Base-by-base conservation (phyloP, 2,329 filamentous ascomycete species). In the Fusarium anthophilum region DNA sequence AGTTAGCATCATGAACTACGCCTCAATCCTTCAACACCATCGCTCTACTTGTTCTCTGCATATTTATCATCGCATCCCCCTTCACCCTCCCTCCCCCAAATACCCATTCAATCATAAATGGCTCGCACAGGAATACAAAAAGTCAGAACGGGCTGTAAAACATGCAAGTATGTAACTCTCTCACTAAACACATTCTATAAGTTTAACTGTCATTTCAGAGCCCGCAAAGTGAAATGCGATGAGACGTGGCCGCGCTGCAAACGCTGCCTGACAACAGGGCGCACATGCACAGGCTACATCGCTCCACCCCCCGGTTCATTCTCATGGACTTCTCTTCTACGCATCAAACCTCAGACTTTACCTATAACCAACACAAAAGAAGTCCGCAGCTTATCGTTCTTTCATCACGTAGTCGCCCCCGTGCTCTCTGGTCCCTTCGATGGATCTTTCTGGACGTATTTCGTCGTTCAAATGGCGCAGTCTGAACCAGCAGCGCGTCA, bases 211-310 rank as follows among this genome's bases (percentile, higher is more conserved):
- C 37, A 8, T 12, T 11, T 26, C 44, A 89, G 87, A 79, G 85
- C 87, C 32, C 86, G 88, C 44, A 87, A 87, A 65, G 84, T 90
- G 58, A 90, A 90, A 78, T 90, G 88, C 76, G 88, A 89, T 72
- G 88, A 90, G 79, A 80, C 79, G 9, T 87, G 86, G 69, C 88
- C 88, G 4, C 80, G 77, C 48, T 90, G 88, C 73, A 79, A 82
- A 43, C 83, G 86, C 45, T 90, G 88, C 76, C 84, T 81, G 6
- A 86, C 83, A 24, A 88, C 87, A 6, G 86, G 87, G 8, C 83
- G 88, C 26, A 84, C 84, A 69, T 90, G 88, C 74, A 87, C 89
- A 77, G 88, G 88, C 60, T 90, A 91, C 45, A 70, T 78, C n/a
- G 76, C 81, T n/a, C 75, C 82, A 28, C 77, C 79, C 10, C 66